phyloP scores from a whole-genome alignment of 371 early-diverging fungal species.

The Conidiobolus coronatus region DNA sequence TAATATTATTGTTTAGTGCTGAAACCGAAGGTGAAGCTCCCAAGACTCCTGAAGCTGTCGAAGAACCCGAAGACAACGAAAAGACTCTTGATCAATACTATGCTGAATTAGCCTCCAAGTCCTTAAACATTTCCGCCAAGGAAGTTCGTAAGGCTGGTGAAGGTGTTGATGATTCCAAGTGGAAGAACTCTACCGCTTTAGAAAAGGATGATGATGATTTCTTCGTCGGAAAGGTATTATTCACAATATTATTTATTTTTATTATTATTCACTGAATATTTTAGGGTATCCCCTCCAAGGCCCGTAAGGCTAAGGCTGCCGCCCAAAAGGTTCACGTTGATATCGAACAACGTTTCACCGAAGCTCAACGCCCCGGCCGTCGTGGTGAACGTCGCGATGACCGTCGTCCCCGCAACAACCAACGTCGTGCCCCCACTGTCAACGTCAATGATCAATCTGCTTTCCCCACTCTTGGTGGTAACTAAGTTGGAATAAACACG shows the following conservation, averaged over 20 bases:
- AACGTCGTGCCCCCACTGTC: constrained; percentile 19
- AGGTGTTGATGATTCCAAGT: constrained; percentile 47
- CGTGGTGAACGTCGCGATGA: constrained; percentile 12
- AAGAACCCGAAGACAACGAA: constrained; percentile 28
- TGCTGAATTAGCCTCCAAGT: constrained; percentile 30
- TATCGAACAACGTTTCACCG: constrained; percentile 26
- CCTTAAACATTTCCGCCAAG: constrained; percentile 18
- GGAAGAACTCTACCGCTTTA: constrained; percentile 48
- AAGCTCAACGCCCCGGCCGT: constrained; percentile 12
- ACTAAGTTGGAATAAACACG: constrained; percentile 12
- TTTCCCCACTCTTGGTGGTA: constrained; percentile 50
- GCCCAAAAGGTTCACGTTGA: constrained; percentile 28
- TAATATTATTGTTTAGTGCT: constrained; percentile 4
- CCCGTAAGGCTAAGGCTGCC: constrained; percentile 25
- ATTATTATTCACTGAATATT: background rate
- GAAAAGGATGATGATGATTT: constrained; percentile 34
- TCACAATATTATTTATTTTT: background rate
- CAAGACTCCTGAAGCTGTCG: constrained; percentile 6
- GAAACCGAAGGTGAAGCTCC: constrained; percentile 6
- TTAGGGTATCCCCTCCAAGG: constrained; percentile 4
- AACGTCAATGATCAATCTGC: constrained; percentile 43
- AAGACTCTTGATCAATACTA: constrained; percentile 62
- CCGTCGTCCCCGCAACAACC: constrained; percentile 12
- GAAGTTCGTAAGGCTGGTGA: constrained; percentile 58
- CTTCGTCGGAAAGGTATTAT: constrained; percentile 31